Percentiles rank a stretch among this genome's conserved stretches.
phyloP scores from a whole-genome alignment of 2,329 filamentous ascomycete genomes.

The Sclerotinia sclerotiorum region DNA sequence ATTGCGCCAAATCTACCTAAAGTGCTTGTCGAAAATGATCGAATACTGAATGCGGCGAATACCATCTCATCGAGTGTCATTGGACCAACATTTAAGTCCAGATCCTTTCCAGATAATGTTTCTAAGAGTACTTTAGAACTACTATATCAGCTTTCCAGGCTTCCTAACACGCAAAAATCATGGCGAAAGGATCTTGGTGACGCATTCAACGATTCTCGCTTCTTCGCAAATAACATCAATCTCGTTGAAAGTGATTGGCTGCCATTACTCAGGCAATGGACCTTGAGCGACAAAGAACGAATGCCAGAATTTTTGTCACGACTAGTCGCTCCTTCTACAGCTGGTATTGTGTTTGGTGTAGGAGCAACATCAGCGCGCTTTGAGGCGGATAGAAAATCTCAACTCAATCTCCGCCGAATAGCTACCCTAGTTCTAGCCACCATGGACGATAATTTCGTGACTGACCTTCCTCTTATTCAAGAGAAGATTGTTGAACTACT shows the following conservation, averaged over 20 bases:
- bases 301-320: conserved; percentile 77
- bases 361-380: conserved; percentile 88
- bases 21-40: conserved; percentile 82
- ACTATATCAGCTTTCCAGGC: conserved; percentile 71
- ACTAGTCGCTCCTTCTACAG: conserved; percentile 81
- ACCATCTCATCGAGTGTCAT: conserved; percentile 83
- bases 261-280: conserved; percentile 80
- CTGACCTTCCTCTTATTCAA: conserved; percentile 69
- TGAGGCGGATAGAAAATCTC: conserved; percentile 92
- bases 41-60: conserved; percentile 73
- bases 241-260: conserved; percentile 77
- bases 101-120: conserved; percentile 83
- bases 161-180: conserved; percentile 78
- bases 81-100: conserved; percentile 77
- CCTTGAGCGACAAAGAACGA: conserved; percentile 81
- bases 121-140: conserved; percentile 69
- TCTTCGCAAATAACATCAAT: conserved; percentile 70
- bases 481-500: conserved; percentile 88
- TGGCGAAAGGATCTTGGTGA: conserved; percentile 94
- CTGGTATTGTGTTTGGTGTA: conserved; percentile 97
- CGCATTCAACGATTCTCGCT: conserved; percentile 84
- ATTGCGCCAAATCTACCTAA: conserved; percentile 80
- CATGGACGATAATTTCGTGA: conserved; percentile 74
- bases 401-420: conserved; percentile 82
- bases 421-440: conserved; percentile 77